Evolutionary conservation across 768 basidiomycete species (phyloP).

Genomic region (Asterophora parasitica): DNA sequence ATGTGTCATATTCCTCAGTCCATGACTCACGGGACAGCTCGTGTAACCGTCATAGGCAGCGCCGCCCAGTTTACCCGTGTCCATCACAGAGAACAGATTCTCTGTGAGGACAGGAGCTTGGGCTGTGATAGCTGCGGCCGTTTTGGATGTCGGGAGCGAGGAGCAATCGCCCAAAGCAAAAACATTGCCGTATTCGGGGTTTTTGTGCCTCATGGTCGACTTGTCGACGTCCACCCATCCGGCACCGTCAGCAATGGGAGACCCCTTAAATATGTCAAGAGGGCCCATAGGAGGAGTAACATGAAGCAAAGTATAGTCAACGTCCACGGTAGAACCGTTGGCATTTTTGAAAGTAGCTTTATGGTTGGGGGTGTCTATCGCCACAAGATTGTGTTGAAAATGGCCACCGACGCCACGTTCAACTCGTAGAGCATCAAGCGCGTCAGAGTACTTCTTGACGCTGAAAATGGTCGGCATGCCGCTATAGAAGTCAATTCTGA

Average conservation of each 20-base stretch:
- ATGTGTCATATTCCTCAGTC: background rate
- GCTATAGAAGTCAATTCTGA: slow-evolving; percentile 76
- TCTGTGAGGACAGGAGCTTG: slow-evolving; percentile 90
- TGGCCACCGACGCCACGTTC: slow-evolving; percentile 75
- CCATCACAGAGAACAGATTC: slow-evolving; percentile 74
- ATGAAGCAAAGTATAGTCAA: slow-evolving; percentile 81
- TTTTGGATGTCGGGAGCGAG: slow-evolving; percentile 92
- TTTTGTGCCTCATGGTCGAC: slow-evolving; percentile 76
- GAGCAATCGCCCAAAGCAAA: slow-evolving; percentile 93
- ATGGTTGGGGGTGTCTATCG: slow-evolving; percentile 64
- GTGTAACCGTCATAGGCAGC: slow-evolving; percentile 88
- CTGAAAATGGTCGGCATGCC: slow-evolving; percentile 96
- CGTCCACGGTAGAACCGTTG: slow-evolving; percentile 64
- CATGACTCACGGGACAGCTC: slow-evolving; percentile 68
- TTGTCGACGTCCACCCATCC: slow-evolving; percentile 91
- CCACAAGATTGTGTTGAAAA: slow-evolving; percentile 80
- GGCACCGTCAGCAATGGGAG: slow-evolving; percentile 70
- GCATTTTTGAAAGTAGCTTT: slow-evolving; percentile 81
- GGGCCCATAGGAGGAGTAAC: slow-evolving; percentile 93
- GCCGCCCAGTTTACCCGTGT: slow-evolving; percentile 61
- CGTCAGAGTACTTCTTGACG: slow-evolving; percentile 94
- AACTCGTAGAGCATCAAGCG: slow-evolving; percentile 69
- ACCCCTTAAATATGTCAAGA: slow-evolving; percentile 70
- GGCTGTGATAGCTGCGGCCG: slow-evolving; percentile 87
- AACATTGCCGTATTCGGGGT: slow-evolving; percentile 75